Conservation (phyloP, 78 protist genomes). For the Reticulomyxa filosa region DNA sequence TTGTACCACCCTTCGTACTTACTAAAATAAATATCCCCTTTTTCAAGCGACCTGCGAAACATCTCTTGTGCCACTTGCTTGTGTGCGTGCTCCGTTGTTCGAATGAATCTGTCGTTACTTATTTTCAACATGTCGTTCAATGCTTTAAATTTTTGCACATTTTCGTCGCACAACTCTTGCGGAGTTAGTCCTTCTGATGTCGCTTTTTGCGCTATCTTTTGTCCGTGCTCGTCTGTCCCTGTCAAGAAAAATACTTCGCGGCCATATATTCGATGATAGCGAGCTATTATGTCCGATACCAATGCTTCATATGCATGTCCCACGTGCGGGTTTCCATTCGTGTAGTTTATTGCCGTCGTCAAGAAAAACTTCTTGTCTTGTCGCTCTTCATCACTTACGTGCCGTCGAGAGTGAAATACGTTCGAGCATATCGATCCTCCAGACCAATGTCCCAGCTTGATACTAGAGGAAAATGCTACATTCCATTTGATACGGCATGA, state of each 20-base stretch:
- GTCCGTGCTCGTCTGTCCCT: slow-evolving; percentile 22
- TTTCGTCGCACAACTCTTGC: slow-evolving; percentile 12
- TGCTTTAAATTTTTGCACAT: background rate
- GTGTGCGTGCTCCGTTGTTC: slow-evolving; percentile 3
- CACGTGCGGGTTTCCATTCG: slow-evolving; percentile 19
- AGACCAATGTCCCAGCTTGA: no score
- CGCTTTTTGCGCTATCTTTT: slow-evolving; percentile 11
- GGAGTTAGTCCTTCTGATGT: background rate
- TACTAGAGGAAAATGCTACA: no score
- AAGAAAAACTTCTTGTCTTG: background rate
- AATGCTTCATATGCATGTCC: slow-evolving; percentile 20
- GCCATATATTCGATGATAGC: slow-evolving; percentile 10
- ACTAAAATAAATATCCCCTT: slow-evolving; percentile 58
- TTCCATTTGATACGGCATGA: no score
- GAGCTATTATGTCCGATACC: slow-evolving; percentile 6
- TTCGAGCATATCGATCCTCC: no score
- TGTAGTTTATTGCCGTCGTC: slow-evolving; percentile 19
- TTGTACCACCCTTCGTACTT: slow-evolving; percentile 73
- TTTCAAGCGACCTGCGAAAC: background rate
- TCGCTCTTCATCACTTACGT: no score
- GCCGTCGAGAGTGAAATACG: no score
- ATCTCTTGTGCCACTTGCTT: background rate
- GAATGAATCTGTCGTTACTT: slow-evolving; percentile 6
- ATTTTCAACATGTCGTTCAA: background rate
- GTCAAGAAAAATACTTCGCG: slow-evolving; percentile 16